These are phyloP conservation scores for Chaetothyriales sp. DNA, from an alignment of 2,329 filamentous ascomycete genomes.

Conservation along the genomic window DNA sequence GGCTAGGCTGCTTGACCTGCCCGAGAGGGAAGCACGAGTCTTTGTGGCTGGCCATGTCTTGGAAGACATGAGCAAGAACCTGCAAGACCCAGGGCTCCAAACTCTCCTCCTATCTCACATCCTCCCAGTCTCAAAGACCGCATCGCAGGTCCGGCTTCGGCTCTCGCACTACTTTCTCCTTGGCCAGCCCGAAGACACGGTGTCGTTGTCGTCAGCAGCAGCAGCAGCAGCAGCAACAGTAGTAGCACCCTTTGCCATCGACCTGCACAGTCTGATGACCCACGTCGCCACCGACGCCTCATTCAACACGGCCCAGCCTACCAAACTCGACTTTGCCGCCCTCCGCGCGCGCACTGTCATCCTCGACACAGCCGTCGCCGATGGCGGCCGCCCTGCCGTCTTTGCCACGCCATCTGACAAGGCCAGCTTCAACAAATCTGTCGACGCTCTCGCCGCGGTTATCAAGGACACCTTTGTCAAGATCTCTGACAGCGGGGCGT, in stretches of 20 bases:
- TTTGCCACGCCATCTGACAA: conserved; percentile 13
- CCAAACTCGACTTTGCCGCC: conserved; percentile 44
- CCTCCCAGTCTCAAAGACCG: conserved; percentile 22
- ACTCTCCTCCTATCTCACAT: conserved; percentile 28
- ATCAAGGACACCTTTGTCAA: conserved; percentile 43
- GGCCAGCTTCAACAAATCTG: conserved; percentile 48
- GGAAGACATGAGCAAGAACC: conserved; percentile 13
- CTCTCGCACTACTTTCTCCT: conserved; percentile 22
- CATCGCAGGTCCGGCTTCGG: conserved; percentile 26
- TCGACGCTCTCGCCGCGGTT: conserved; percentile 50
- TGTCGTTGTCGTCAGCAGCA: neutral
- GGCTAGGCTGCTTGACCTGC: conserved; percentile 7
- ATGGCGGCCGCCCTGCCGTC: conserved; percentile 30
- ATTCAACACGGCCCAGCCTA: conserved; percentile 7
- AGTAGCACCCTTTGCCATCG: conserved; percentile 1
- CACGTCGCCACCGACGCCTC: conserved; percentile 13
- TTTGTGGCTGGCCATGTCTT: conserved; percentile 12
- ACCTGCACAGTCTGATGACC: conserved; percentile 8
- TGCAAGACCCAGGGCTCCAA: conserved; percentile 25
- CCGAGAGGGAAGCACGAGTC: conserved; percentile 4
- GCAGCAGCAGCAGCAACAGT: too few species aligned
- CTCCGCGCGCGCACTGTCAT: conserved; percentile 51
- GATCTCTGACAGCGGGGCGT: conserved; percentile 62
- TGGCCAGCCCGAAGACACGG: conserved; percentile 2
- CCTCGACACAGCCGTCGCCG: conserved; percentile 61